Percentiles rank a stretch among this genome's conserved stretches.
These are phyloP conservation scores for Codiaeum variegatum DNA, from an alignment of 441 rosid species.

Conservation along the genomic window DNA sequence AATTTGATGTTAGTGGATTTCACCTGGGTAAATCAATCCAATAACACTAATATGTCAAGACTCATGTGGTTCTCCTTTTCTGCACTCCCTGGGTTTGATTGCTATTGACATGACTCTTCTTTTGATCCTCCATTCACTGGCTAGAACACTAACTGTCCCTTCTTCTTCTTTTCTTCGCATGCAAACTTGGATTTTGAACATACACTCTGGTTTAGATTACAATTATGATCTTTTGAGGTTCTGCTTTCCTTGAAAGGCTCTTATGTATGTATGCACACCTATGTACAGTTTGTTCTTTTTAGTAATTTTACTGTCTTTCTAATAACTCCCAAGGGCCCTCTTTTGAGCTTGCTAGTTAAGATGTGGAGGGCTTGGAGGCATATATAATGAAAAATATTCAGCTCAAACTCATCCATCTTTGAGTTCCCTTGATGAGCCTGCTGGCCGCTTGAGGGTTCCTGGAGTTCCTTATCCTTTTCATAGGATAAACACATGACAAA, in stretches of 20 bases:
- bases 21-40: background rate
- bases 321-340: background rate
- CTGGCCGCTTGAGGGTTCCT: background rate
- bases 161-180: background rate
- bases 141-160: background rate
- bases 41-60: background rate
- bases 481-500: background rate
- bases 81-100: background rate
- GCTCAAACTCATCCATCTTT: background rate
- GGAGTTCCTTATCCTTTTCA: background rate
- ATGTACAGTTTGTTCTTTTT: background rate
- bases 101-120: background rate
- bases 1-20: background rate
- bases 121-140: background rate
- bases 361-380: background rate
- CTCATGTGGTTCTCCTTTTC: background rate
- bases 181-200: background rate
- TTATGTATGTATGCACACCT: background rate
- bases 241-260: background rate
- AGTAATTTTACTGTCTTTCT: background rate
- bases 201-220: background rate
- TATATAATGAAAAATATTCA: background rate
- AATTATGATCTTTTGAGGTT: background rate
- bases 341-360: background rate
- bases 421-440: background rate